Evolutionary conservation across 495 filamentous ascomycete genomes (phyloP), one percentile per base, ranked within the genome.

Genomic region (Chaetomium cochliodes): DNA sequence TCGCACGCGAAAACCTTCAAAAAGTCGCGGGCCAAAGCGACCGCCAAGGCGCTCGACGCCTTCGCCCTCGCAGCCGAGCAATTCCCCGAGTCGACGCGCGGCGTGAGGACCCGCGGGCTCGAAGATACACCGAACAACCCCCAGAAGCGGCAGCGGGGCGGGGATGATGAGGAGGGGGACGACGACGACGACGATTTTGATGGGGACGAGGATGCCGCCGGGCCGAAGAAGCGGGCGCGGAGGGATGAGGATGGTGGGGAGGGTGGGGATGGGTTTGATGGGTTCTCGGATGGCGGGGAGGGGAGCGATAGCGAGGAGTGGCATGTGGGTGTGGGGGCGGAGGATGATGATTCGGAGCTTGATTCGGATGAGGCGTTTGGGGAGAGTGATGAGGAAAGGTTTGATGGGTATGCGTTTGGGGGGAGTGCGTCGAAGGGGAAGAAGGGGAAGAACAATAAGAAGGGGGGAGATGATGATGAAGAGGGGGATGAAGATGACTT

Each of bases 321-420:
- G 94, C 88, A 82, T 67, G 73, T 96, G 44, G 75, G 91, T 54
- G 82, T 90, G 63, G 87, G 87, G 20, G 86, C 83, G 55, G 90
- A 82, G 62, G 89, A 92, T 62, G 85, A 94, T 58, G 91, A 93
- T 65, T 89, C 85, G 33, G 92, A 96, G 65, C 78, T 98, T 55
- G 92, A 98, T 73, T 92, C 88, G 66, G 93, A 97, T 64, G 93
- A 97, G 72, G 93, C 93, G 39, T 89, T 97, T 81, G 93, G 92
- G 11, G 88, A 88, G 63, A 93, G 90, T 67, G 92, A 96, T 69
- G 87, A 93, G 74, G 92, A 96, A 70, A 79, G 80, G 65, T 94
- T 94, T 69, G 88, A 90, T 47, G 87, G 85, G 9, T 93, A 85
- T 74, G 79, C 84, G 3, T 96, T 96, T 69, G 78, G 86, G 3